A percentile compares a stretch with the other conserved stretches of the same genome.
These are phyloP conservation scores for Sordariomycetes sp. DNA, from an alignment of 2,329 filamentous ascomycete species.

Conservation along the genomic window DNA sequence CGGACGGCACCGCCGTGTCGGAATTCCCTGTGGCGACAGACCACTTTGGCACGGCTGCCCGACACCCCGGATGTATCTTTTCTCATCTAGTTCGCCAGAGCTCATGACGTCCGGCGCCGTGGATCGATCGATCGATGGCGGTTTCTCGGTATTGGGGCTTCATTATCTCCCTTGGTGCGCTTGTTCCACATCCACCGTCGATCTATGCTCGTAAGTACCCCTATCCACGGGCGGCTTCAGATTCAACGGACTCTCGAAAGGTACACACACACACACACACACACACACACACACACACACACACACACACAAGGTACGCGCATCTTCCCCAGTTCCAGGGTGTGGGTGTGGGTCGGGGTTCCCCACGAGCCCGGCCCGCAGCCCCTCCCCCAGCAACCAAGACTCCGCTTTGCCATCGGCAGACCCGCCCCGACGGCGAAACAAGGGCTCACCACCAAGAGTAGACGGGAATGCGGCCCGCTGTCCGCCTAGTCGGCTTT, in stretches of 20 bases:
- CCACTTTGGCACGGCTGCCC: slow-evolving; percentile 4
- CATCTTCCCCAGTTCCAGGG: slow-evolving; percentile 5
- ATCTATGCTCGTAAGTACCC: neutral
- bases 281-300: no score
- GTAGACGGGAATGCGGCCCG: neutral
- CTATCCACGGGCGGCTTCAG: neutral
- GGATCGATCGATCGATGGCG: neutral
- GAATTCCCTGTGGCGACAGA: neutral
- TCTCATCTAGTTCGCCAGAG: neutral
- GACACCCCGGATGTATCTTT: slow-evolving; percentile 2
- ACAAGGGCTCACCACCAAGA: no score
- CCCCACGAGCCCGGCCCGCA: slow-evolving; percentile 1
- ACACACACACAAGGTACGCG: no score
- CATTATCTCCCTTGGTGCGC: neutral
- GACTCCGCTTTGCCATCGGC: no score
- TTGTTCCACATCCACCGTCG: neutral
- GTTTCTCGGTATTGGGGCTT: neutral
- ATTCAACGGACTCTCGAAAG: neutral
- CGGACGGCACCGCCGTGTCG: neutral
- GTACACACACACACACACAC: no score
- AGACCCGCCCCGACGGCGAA: no score
- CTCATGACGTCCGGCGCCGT: neutral
- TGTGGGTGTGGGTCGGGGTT: slow-evolving; percentile 3
- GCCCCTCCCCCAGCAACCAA: no score
- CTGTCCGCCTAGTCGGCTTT: neutral